Evolutionary conservation across 2,329 filamentous ascomycete species (phyloP).

Genomic region (Daldinia sp.): DNA sequence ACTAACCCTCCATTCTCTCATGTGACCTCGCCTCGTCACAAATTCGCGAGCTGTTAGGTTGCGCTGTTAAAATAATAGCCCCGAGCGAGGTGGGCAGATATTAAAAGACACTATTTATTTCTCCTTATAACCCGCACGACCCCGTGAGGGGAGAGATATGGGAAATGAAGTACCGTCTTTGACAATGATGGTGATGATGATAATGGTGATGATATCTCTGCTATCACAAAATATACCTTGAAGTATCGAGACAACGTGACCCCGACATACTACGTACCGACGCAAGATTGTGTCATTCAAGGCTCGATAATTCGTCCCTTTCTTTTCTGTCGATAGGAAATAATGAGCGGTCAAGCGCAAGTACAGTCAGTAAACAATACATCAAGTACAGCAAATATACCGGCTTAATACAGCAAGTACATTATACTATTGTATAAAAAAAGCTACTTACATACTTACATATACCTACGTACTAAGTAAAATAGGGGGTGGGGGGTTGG

Average conservation of each 20-base stretch:
- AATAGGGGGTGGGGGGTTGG: conserved; percentile 34
- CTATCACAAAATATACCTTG: neutral
- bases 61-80: conserved; percentile 1
- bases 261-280: conserved; percentile 19
- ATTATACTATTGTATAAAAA: conserved; percentile 4
- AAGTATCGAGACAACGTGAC: conserved; percentile 5
- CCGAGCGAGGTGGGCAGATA: conserved; percentile 2
- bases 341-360: conserved; percentile 36
- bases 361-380: conserved; percentile 1
- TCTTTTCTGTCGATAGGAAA: conserved; percentile 21
- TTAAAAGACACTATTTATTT: conserved; percentile 4
- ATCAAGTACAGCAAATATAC: too few species aligned
- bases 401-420: too few species aligned
- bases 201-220: neutral
- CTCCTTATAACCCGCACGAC: neutral
- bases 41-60: conserved; percentile 19
- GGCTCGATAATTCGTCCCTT: conserved; percentile 14
- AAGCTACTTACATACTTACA: neutral
- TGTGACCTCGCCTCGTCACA: conserved; percentile 24
- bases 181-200: too few species aligned
- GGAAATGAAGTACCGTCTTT: neutral
- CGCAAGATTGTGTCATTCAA: conserved; percentile 36
- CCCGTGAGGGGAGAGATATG: neutral
- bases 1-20: conserved; percentile 20
- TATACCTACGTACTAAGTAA: conserved; percentile 10